These are phyloP conservation scores for Crassisporium funariophilum DNA, from an alignment of 768 basidiomycete genomes.

Conservation along the genomic window DNA sequence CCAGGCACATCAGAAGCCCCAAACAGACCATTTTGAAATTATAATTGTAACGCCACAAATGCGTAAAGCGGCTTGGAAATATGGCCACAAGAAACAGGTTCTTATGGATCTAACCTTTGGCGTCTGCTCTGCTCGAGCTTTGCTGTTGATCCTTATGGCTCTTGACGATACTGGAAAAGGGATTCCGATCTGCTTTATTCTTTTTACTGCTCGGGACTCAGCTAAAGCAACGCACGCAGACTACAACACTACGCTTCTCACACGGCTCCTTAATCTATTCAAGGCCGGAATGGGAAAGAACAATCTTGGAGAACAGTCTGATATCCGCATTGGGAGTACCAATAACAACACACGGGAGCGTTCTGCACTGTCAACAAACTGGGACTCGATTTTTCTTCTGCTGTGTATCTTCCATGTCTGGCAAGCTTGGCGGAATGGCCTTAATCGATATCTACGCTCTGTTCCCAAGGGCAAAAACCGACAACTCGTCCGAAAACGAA, in stretches of 20 bases:
- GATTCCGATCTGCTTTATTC: conserved; percentile 30
- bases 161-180: conserved; percentile 29
- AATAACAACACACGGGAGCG: conserved; percentile 32
- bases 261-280: conserved; percentile 18
- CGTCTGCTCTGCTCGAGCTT: too few species aligned
- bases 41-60: conserved; percentile 21
- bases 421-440: conserved; percentile 33
- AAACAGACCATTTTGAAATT: conserved; percentile 19
- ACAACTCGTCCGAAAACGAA: conserved; percentile 12
- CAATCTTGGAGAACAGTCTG: conserved; percentile 19
- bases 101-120: conserved; percentile 30
- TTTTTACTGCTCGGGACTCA: conserved; percentile 22
- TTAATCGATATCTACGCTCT: conserved; percentile 25
- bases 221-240: conserved; percentile 25
- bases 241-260: conserved; percentile 23
- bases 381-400: conserved; percentile 24
- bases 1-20: conserved; percentile 14
- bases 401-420: conserved; percentile 38
- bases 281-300: conserved; percentile 17
- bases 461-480: conserved; percentile 27
- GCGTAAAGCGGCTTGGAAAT: conserved; percentile 21
- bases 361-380: conserved; percentile 18
- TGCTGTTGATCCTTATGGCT: conserved; percentile 32
- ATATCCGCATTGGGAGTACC: conserved; percentile 23
- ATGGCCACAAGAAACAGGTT: conserved; percentile 23